A percentile compares a stretch with the other conserved stretches of the same genome.
Conservation (phyloP, 169 alveolate genomes). For the Eimeria brunetti region DNA sequence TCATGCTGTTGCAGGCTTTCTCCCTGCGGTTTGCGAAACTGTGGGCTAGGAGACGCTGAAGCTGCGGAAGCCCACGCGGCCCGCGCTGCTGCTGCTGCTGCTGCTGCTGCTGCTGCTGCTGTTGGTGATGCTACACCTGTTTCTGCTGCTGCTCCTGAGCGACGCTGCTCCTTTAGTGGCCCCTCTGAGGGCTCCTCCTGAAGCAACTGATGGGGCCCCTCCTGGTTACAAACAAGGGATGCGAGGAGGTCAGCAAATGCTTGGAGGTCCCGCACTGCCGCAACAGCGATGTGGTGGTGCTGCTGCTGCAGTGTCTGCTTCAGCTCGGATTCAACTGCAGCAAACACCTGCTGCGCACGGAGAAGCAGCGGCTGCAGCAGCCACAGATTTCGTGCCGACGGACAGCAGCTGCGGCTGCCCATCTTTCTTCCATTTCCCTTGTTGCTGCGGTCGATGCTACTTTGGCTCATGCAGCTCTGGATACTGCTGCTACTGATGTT, state of each 20-base stretch:
- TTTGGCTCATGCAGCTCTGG: not conserved
- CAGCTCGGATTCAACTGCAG: conserved; percentile 62
- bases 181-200: conserved; percentile 22
- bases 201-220: conserved; percentile 4
- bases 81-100: conserved; percentile 14
- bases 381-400: conserved; percentile 54
- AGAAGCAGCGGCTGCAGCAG: conserved; percentile 71
- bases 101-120: conserved; percentile 42
- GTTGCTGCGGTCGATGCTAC: conserved; percentile 12
- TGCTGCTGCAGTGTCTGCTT: conserved; percentile 61
- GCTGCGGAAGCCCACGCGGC: not conserved
- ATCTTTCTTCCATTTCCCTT: conserved; percentile 1
- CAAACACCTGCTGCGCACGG: conserved; percentile 49
- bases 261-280: conserved; percentile 58
- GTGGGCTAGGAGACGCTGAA: not conserved
- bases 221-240: conserved; percentile 57
- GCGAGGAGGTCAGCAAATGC: conserved; percentile 57
- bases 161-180: conserved; percentile 17
- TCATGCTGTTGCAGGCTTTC: not conserved
- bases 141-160: conserved; percentile 3
- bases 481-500: not conserved
- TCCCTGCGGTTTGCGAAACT: not conserved
- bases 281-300: conserved; percentile 44
- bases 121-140: not conserved
- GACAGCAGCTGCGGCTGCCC: conserved; percentile 18